phyloP scores from a whole-genome alignment of 345 rosid species.

The Sisymbrium altissimum region DNA sequence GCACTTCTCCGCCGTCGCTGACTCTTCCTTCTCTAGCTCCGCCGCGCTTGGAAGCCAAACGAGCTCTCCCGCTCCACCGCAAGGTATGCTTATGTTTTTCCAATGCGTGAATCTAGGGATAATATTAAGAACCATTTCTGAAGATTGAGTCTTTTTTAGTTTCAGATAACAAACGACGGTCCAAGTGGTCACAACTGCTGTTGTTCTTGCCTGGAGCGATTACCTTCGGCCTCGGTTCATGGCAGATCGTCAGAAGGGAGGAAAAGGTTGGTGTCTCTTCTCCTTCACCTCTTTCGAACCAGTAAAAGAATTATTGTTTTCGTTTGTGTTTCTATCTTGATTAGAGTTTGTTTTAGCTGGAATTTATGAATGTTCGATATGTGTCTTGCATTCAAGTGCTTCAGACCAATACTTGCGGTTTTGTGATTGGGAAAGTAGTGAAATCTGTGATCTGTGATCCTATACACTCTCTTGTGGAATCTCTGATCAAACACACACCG shows the following conservation, averaged over 20 bases:
- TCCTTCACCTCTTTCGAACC: conserved; percentile 4
- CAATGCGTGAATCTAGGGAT: neutral
- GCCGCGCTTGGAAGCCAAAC: conserved; percentile 36
- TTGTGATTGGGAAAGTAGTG: neutral
- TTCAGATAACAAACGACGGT: conserved; percentile 42
- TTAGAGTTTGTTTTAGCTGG: neutral
- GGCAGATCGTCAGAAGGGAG: conserved; percentile 92
- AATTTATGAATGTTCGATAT: neutral
- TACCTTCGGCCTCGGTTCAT: conserved; percentile 93
- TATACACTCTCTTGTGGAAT: neutral
- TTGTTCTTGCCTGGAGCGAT: conserved; percentile 89
- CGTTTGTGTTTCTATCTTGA: neutral
- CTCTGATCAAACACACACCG: neutral
- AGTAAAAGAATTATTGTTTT: neutral
- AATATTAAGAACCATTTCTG: neutral
- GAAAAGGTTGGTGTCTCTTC: conserved; percentile 60
- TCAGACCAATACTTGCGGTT: neutral
- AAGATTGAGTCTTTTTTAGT: neutral
- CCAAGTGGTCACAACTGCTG: conserved; percentile 59
- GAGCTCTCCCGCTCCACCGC: conserved; percentile 27
- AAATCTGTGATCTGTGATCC: neutral
- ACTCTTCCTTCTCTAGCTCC: conserved; percentile 36
- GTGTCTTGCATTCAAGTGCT: neutral
- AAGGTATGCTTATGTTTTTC: conserved; percentile 37
- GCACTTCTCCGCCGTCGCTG: conserved; percentile 28